phyloP scores from a whole-genome alignment of 768 basidiomycete species.

The Mycena latifolia region DNA sequence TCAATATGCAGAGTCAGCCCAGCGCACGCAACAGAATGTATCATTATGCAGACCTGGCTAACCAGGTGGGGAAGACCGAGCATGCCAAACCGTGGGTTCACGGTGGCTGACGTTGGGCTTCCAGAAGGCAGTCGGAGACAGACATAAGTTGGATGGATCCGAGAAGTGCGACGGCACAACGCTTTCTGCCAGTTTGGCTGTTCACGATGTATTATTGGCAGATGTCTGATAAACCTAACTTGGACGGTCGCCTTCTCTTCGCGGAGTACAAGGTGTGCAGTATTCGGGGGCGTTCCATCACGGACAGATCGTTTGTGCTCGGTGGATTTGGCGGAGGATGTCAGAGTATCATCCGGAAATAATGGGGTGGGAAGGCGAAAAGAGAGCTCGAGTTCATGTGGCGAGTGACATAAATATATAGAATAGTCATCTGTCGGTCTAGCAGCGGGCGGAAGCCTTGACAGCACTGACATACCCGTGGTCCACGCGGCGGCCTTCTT shows the following conservation, averaged over 20 bases:
- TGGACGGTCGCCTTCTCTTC: neutral
- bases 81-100: too few relatives aligned
- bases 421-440: too few relatives aligned
- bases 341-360: neutral
- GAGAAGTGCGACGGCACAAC: constrained; percentile 6
- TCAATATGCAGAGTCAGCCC: too few relatives aligned
- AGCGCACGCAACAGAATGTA: too few relatives aligned
- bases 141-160: constrained; percentile 4
- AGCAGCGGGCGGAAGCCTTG: too few relatives aligned
- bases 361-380: neutral
- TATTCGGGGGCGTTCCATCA: neutral
- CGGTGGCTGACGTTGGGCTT: neutral
- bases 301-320: neutral
- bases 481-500: too few relatives aligned
- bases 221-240: neutral
- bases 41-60: too few relatives aligned
- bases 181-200: constrained; percentile 18
- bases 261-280: neutral
- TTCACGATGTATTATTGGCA: constrained; percentile 6
- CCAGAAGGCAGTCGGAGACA: neutral
- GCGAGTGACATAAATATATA: neutral
- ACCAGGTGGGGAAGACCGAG: too few relatives aligned
- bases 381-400: too few relatives aligned
- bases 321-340: neutral
- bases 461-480: too few relatives aligned